Percentiles rank a stretch among this genome's conserved stretches.
phyloP scores from a whole-genome alignment of 768 basidiomycete genomes.

The Mycena maculata region DNA sequence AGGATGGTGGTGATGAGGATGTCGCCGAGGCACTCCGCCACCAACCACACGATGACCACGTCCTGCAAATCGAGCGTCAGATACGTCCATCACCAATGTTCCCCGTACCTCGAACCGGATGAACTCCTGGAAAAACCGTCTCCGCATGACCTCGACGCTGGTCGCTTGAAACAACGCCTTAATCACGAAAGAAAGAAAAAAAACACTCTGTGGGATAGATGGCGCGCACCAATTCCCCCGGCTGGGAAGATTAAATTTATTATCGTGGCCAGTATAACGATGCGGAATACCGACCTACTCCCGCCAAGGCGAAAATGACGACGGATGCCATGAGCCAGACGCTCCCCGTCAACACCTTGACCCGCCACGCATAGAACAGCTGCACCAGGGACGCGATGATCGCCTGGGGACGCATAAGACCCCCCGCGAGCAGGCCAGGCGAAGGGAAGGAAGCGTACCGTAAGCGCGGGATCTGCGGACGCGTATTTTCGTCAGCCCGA shows the following conservation, averaged over 20 bases:
- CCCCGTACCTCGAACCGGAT: slow-evolving; percentile 24
- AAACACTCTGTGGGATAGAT: not conserved
- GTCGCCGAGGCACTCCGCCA: slow-evolving; percentile 49
- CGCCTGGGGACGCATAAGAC: slow-evolving; percentile 18
- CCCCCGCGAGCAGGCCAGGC: not conserved
- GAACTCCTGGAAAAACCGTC: slow-evolving; percentile 35
- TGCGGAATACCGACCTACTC: slow-evolving; percentile 15
- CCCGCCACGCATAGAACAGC: slow-evolving; percentile 32
- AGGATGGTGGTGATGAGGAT: slow-evolving; percentile 47
- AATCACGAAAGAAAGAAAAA: slow-evolving; percentile 22
- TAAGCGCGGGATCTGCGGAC: slow-evolving; percentile 24
- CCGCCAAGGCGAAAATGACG: slow-evolving; percentile 2
- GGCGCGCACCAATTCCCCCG: slow-evolving; percentile 17
- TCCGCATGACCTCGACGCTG: slow-evolving; percentile 29
- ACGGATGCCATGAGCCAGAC: slow-evolving; percentile 17
- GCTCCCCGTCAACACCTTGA: slow-evolving; percentile 28
- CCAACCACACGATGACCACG: slow-evolving; percentile 49
- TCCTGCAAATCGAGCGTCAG: slow-evolving; percentile 14
- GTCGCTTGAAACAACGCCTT: slow-evolving; percentile 33
- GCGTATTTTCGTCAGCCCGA: not conserved
- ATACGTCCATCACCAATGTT: not conserved
- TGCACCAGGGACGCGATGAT: slow-evolving; percentile 34
- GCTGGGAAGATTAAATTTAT: not conserved
- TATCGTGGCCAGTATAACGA: not conserved
- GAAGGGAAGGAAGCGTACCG: slow-evolving; percentile 4